Percentiles rank a stretch among this genome's conserved stretches.
These are phyloP conservation scores for Penicillium manginii DNA, from an alignment of 495 filamentous ascomycete species.

Conservation along the genomic window DNA sequence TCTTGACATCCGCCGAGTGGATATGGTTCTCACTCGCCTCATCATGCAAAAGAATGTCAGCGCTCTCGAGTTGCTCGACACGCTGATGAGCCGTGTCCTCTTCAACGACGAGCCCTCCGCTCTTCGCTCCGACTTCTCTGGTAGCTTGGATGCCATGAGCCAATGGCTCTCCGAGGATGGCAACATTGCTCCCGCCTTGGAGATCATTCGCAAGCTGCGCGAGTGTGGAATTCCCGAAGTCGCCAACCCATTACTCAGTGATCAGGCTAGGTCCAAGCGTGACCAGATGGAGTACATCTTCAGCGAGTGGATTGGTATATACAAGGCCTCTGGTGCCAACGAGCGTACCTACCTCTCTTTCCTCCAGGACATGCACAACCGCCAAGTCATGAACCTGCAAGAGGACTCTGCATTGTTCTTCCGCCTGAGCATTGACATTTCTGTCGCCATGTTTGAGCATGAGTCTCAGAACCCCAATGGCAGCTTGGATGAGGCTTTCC, in stretches of 20 bases:
- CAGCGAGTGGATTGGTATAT: constrained; percentile 88
- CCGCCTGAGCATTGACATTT: constrained; percentile 78
- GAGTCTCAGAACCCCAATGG: constrained; percentile 61
- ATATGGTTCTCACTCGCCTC: constrained; percentile 72
- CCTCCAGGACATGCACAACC: constrained; percentile 79
- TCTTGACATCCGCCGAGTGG: constrained; percentile 79
- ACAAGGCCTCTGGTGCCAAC: constrained; percentile 68
- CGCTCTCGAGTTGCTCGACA: constrained; percentile 75
- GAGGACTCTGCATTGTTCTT: constrained; percentile 80
- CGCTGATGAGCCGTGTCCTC: constrained; percentile 74
- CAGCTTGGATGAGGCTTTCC: constrained; percentile 69
- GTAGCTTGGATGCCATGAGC: constrained; percentile 77
- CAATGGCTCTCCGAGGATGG: constrained; percentile 81
- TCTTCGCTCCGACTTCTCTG: constrained; percentile 83
- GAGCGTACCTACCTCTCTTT: constrained; percentile 77
- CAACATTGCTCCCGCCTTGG: constrained; percentile 60
- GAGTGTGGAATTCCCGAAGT: constrained; percentile 60
- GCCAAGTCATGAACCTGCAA: constrained; percentile 66
- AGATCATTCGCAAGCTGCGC: constrained; percentile 74
- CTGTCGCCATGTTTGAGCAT: constrained; percentile 75
- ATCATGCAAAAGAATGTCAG: constrained; percentile 67
- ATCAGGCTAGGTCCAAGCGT: constrained; percentile 57
- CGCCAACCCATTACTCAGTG: constrained; percentile 49
- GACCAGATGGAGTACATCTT: constrained; percentile 94
- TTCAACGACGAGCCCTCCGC: constrained; percentile 75